Evolutionary conservation across 768 basidiomycete genomes (phyloP).

Genomic region (Sporobolomyces phaffii): DNA sequence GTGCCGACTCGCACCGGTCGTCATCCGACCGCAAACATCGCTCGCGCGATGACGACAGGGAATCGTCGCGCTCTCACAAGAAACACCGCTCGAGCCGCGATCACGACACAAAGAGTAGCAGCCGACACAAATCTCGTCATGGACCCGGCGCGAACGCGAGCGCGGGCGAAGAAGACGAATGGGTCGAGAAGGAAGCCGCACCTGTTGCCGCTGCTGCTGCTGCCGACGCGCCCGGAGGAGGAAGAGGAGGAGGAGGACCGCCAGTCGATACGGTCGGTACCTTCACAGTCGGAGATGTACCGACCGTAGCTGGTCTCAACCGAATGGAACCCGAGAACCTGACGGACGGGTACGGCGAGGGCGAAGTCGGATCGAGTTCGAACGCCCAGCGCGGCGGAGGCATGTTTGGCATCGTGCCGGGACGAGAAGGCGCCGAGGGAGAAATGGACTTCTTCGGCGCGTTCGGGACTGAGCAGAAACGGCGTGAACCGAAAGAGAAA

Average conservation of each 20-base stretch:
- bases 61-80: not conserved
- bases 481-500: slow-evolving; percentile 51
- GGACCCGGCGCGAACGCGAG: slow-evolving; percentile 44
- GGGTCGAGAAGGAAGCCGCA: slow-evolving; percentile 80
- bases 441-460: slow-evolving; percentile 82
- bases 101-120: slow-evolving; percentile 17
- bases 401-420: slow-evolving; percentile 7
- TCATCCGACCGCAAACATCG: not conserved
- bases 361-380: slow-evolving; percentile 31
- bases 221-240: no score
- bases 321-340: slow-evolving; percentile 29
- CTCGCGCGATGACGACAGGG: not conserved
- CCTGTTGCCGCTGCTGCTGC: slow-evolving; percentile 56
- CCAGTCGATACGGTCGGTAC: slow-evolving; percentile 50
- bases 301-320: not conserved
- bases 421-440: slow-evolving; percentile 52
- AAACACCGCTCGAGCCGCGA: slow-evolving; percentile 24
- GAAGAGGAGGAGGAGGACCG: no score
- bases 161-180: slow-evolving; percentile 57
- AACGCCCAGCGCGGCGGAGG: slow-evolving; percentile 1
- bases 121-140: slow-evolving; percentile 8
- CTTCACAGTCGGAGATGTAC: slow-evolving; percentile 23
- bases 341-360: slow-evolving; percentile 46
- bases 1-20: not conserved
- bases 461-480: slow-evolving; percentile 70